Conservation (phyloP, 768 basidiomycete genomes). For the Lactifluus rugatus region DNA sequence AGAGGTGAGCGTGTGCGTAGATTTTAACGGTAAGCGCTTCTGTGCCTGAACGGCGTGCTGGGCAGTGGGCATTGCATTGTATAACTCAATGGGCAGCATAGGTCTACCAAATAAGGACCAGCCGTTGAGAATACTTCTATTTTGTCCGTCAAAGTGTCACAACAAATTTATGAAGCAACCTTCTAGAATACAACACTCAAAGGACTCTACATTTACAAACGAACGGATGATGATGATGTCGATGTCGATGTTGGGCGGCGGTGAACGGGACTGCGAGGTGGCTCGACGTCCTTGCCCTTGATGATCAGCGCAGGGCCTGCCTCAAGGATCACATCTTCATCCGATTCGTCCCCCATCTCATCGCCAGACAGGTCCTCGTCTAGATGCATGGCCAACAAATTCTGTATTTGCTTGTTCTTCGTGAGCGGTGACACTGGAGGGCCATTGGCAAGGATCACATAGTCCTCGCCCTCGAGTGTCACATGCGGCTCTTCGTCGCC, state of each 20-base stretch:
- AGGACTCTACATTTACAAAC: not conserved
- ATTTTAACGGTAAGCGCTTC: too few species aligned
- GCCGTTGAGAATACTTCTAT: not conserved
- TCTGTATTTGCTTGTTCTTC: constrained; percentile 30
- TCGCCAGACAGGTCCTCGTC: constrained; percentile 22
- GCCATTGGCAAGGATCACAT: constrained; percentile 44
- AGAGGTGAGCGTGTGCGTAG: too few species aligned
- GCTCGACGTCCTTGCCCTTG: constrained; percentile 24
- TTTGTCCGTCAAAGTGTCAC: not conserved
- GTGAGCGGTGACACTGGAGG: constrained; percentile 34
- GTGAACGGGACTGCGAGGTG: not conserved
- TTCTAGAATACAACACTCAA: constrained; percentile 11
- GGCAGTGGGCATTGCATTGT: too few species aligned
- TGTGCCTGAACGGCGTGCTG: too few species aligned
- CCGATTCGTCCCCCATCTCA: constrained; percentile 40
- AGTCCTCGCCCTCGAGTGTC: constrained; percentile 28
- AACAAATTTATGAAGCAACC: not conserved
- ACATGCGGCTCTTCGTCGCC: constrained; percentile 30
- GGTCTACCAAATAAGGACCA: too few species aligned
- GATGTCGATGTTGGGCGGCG: not conserved
- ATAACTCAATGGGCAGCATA: too few species aligned
- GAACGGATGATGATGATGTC: not conserved
- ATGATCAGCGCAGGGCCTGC: constrained; percentile 55
- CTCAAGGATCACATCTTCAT: constrained; percentile 67
- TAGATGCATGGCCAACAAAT: constrained; percentile 26